Conservation (phyloP, 805 yeast genomes). For the Wickerhamiella dianesei region DNA sequence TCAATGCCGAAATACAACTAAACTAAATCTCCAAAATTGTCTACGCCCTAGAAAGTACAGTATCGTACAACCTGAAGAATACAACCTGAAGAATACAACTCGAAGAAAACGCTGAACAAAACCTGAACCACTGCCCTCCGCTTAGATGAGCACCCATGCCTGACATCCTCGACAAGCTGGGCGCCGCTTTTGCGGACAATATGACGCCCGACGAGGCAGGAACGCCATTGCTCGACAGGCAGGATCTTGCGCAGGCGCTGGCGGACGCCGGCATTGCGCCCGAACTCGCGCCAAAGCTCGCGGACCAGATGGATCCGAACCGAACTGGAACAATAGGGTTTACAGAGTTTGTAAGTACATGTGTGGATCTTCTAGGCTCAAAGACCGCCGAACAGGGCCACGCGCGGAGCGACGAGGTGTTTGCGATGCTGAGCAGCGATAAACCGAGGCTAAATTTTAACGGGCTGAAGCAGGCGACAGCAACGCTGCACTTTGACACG, state of each 20-base stretch:
- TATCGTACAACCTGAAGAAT: too few species aligned
- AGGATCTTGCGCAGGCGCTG: conserved; percentile 20
- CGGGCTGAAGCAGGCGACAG: conserved; percentile 19
- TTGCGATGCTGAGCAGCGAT: conserved; percentile 12
- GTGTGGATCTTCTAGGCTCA: not conserved
- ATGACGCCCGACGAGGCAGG: conserved; percentile 22
- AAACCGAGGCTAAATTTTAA: conserved; percentile 17
- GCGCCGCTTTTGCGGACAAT: conserved; percentile 22
- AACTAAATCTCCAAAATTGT: too few species aligned
- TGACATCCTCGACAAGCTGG: conserved; percentile 5
- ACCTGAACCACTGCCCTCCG: too few species aligned
- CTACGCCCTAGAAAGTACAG: too few species aligned
- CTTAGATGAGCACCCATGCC: not conserved
- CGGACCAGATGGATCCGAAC: conserved; percentile 17
- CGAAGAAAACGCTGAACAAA: too few species aligned
- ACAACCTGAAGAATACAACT: too few species aligned
- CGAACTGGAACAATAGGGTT: conserved; percentile 21
- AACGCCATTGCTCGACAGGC: conserved; percentile 15
- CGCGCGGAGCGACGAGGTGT: conserved; percentile 10
- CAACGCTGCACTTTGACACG: conserved; percentile 20
- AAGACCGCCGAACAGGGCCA: not conserved
- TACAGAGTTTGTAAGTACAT: conserved; percentile 19
- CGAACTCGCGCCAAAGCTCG: conserved; percentile 11
- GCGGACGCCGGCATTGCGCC: conserved; percentile 19
- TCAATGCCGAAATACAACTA: too few species aligned